These are phyloP conservation scores for Colletotrichum caudatum DNA, from an alignment of 2,329 filamentous ascomycete species.

Conservation along the genomic window DNA sequence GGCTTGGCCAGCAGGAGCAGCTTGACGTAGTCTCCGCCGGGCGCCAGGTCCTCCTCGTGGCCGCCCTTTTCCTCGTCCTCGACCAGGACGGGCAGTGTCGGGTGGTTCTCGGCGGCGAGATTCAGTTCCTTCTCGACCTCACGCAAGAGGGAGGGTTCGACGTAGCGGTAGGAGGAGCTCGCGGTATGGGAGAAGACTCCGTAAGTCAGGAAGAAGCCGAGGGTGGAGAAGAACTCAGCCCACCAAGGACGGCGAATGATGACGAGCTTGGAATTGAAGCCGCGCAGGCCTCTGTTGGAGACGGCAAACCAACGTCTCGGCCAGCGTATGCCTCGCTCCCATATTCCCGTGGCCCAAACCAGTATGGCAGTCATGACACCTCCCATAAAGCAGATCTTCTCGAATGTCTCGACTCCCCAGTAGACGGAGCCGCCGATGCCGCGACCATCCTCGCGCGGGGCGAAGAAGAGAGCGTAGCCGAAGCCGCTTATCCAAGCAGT, in stretches of 20 bases:
- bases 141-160: conserved; percentile 73
- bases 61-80: conserved; percentile 73
- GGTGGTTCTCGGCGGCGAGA: conserved; percentile 56
- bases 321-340: conserved; percentile 95
- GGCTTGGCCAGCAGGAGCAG: conserved; percentile 91
- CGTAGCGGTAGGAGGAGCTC: conserved; percentile 79
- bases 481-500: conserved; percentile 86
- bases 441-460: conserved; percentile 93
- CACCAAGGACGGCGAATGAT: conserved; percentile 86
- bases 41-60: conserved; percentile 89
- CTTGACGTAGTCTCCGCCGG: conserved; percentile 92
- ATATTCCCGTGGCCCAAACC: conserved; percentile 95
- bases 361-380: conserved; percentile 88
- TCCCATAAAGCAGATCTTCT: conserved; percentile 92
- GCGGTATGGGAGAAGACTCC: conserved; percentile 75
- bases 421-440: conserved; percentile 95
- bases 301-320: conserved; percentile 90
- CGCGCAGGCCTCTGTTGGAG: conserved; percentile 88
- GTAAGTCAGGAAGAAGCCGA: conserved; percentile 83
- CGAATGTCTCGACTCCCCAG: conserved; percentile 91
- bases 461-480: conserved; percentile 89
- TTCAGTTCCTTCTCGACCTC: conserved; percentile 72
- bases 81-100: conserved; percentile 56
- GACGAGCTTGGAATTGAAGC: conserved; percentile 97
- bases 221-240: conserved; percentile 78